Percentiles rank a stretch among this genome's conserved stretches.
Conservation (phyloP, 306 rosid genomes). For the Cajanus cajan region DNA sequence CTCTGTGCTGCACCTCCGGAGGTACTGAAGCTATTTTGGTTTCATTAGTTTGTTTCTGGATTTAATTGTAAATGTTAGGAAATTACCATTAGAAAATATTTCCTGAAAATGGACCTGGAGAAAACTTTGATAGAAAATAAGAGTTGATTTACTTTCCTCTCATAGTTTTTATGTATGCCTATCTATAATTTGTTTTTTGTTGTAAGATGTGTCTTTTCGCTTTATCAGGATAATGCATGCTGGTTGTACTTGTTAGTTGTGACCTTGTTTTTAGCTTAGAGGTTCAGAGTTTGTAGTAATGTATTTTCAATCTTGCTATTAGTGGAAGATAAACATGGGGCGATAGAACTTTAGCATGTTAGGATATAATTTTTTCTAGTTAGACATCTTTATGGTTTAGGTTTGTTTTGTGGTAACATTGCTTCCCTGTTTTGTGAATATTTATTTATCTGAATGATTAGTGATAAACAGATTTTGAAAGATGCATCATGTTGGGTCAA, state of each 20-base stretch:
- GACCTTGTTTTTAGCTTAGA: background rate
- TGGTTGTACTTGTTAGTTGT: background rate
- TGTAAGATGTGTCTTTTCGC: background rate
- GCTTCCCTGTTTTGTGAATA: background rate
- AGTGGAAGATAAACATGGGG: background rate
- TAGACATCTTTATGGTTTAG: constrained; percentile 11
- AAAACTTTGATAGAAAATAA: background rate
- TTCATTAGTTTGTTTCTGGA: constrained; percentile 7
- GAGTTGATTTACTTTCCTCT: background rate
- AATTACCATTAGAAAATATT: constrained; percentile 6
- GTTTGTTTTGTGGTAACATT: background rate
- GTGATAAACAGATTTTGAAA: background rate
- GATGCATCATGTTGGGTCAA: background rate
- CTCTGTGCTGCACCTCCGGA: constrained; percentile 79
- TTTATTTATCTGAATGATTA: background rate
- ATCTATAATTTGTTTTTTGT: background rate
- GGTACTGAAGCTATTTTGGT: constrained; percentile 46
- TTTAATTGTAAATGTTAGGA: background rate
- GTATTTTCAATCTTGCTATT: background rate
- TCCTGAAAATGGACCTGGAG: background rate
- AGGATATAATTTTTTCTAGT: constrained; percentile 4
- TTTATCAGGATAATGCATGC: background rate
- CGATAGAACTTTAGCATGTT: background rate
- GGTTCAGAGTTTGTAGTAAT: background rate
- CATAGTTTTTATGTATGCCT: background rate